Evolutionary conservation across 2,329 filamentous ascomycete genomes (phyloP).

Genomic region (Dactylellina leptospora): DNA sequence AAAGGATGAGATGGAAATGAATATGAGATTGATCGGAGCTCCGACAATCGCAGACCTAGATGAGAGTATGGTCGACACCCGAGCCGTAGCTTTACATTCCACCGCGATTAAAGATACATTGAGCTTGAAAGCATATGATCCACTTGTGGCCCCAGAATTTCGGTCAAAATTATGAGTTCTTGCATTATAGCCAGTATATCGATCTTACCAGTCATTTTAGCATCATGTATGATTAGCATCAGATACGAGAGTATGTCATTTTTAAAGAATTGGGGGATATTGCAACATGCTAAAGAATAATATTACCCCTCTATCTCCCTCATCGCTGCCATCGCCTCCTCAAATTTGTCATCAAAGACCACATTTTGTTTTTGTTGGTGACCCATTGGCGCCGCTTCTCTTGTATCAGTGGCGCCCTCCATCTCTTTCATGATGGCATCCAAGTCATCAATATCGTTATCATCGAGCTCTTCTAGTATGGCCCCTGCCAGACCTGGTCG

Average conservation of each 20-base stretch:
- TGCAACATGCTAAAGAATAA: too few relatives aligned
- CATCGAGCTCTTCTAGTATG: slow-evolving; percentile 4
- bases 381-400: not conserved
- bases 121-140: slow-evolving; percentile 46
- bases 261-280: not conserved
- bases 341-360: slow-evolving; percentile 62
- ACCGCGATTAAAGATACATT: slow-evolving; percentile 42
- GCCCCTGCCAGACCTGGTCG: not conserved
- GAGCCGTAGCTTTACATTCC: slow-evolving; percentile 58
- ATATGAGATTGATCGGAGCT: slow-evolving; percentile 92
- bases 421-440: slow-evolving; percentile 67
- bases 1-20: slow-evolving; percentile 98
- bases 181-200: too few relatives aligned
- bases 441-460: slow-evolving; percentile 62
- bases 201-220: not conserved
- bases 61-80: slow-evolving; percentile 80
- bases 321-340: slow-evolving; percentile 74
- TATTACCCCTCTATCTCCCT: slow-evolving; percentile 61
- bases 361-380: not conserved
- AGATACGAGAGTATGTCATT: not conserved
- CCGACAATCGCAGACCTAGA: slow-evolving; percentile 78
- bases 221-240: not conserved
- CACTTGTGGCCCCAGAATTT: slow-evolving; percentile 38
- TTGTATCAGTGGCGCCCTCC: slow-evolving; percentile 51
- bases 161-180: slow-evolving; percentile 31